Percentiles rank a stretch among this genome's conserved stretches.
Conservation (phyloP, 495 filamentous ascomycete genomes). For the Penicillium robsamsonii region DNA sequence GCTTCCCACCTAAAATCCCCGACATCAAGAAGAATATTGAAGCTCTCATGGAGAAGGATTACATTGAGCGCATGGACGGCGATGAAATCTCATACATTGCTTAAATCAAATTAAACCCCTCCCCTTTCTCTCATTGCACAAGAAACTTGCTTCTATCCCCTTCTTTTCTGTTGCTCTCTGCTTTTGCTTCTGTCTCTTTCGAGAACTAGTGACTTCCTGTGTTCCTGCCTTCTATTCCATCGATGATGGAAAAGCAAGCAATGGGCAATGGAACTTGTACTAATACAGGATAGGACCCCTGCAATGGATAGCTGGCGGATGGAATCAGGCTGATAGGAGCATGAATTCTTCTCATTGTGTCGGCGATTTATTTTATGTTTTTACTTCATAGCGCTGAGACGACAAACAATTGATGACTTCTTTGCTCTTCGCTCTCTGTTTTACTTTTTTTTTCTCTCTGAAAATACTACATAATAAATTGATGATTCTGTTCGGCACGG, state of each 20-base stretch:
- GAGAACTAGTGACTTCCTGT: not conserved
- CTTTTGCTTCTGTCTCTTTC: slow-evolving; percentile 8
- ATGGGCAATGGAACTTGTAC: not conserved
- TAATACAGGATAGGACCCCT: not conserved
- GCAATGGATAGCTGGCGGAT: slow-evolving; percentile 4
- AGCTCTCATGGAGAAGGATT: slow-evolving; percentile 98
- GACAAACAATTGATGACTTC: slow-evolving; percentile 39
- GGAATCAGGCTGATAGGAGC: slow-evolving; percentile 22
- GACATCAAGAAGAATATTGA: slow-evolving; percentile 99
- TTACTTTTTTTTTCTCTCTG: not conserved
- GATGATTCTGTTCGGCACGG: not conserved
- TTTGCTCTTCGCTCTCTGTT: not conserved
- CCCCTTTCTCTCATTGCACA: slow-evolving; percentile 2
- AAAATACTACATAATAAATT: slow-evolving; percentile 6
- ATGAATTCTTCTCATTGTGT: slow-evolving; percentile 43
- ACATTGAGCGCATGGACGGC: slow-evolving; percentile 90
- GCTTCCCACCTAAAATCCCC: slow-evolving; percentile 86
- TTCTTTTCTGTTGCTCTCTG: slow-evolving; percentile 14
- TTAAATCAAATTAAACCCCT: slow-evolving; percentile 33
- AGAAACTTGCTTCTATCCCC: slow-evolving; percentile 10
- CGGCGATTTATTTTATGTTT: slow-evolving; percentile 26
- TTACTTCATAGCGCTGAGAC: slow-evolving; percentile 38
- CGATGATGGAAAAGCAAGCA: not conserved
- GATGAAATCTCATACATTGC: slow-evolving; percentile 93
- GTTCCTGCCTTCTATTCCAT: not conserved